A percentile compares a stretch with the other conserved stretches of the same genome.
Evolutionary conservation across 2,329 filamentous ascomycete species (phyloP).

Genomic region (Pestalotiopsis sp.): DNA sequence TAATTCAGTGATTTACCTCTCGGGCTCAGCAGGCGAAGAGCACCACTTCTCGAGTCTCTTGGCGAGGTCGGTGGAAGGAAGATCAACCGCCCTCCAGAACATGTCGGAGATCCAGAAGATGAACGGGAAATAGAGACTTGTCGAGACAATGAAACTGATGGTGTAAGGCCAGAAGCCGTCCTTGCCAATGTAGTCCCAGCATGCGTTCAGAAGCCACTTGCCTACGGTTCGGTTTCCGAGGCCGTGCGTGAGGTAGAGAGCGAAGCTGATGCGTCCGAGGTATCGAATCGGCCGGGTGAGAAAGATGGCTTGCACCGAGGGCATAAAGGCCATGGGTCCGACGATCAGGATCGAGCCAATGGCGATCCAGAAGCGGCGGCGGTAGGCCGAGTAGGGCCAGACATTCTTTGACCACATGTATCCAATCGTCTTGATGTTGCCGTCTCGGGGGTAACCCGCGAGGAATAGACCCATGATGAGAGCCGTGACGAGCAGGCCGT

Average conservation of each 20-base stretch:
- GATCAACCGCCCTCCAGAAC: slow-evolving; percentile 39
- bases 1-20: neutral
- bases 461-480: slow-evolving; percentile 29
- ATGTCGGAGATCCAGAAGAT: slow-evolving; percentile 56
- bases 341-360: slow-evolving; percentile 38
- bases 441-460: slow-evolving; percentile 30
- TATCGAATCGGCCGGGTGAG: slow-evolving; percentile 49
- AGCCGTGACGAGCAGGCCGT: slow-evolving; percentile 21
- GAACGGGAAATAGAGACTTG: slow-evolving; percentile 27
- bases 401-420: slow-evolving; percentile 30
- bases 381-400: slow-evolving; percentile 31
- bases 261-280: slow-evolving; percentile 58
- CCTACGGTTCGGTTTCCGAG: slow-evolving; percentile 33
- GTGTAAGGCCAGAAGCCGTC: slow-evolving; percentile 27
- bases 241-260: slow-evolving; percentile 62
- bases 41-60: slow-evolving; percentile 30
- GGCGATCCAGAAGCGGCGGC: slow-evolving; percentile 32
- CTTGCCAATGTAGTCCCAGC: slow-evolving; percentile 36
- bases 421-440: slow-evolving; percentile 26
- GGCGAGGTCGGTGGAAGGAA: slow-evolving; percentile 29
- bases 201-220: slow-evolving; percentile 25
- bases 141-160: slow-evolving; percentile 27
- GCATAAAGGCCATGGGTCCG: slow-evolving; percentile 28
- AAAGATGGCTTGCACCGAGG: slow-evolving; percentile 26
- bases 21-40: slow-evolving; percentile 11